phyloP scores from a whole-genome alignment of 148 eudicot genomes.

The Rheum nobile region DNA sequence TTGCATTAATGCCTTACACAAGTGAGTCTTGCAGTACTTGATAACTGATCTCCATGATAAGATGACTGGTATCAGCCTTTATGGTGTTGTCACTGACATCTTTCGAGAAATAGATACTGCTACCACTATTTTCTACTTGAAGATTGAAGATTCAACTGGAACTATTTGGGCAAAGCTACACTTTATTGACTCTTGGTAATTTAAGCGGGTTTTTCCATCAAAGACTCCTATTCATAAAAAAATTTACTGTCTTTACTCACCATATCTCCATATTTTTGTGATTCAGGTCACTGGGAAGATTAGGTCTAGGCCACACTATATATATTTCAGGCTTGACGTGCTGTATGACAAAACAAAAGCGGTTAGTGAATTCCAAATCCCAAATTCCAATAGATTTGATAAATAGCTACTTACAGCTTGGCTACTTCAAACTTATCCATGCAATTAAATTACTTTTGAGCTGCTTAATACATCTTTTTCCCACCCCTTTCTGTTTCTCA shows the following conservation, averaged over 20 bases:
- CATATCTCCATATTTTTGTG: constrained; percentile 7
- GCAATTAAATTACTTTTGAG: background rate
- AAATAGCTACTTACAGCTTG: background rate
- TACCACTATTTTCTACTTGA: constrained; percentile 34
- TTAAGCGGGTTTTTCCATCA: background rate
- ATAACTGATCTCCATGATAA: constrained; percentile 72
- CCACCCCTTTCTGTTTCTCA: background rate
- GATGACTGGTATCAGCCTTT: constrained; percentile 86
- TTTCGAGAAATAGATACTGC: constrained; percentile 25
- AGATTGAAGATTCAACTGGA: constrained; percentile 70
- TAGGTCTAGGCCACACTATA: constrained; percentile 66
- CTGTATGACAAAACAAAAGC: constrained; percentile 36
- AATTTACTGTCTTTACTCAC: background rate
- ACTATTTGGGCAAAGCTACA: constrained; percentile 64
- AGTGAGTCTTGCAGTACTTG: constrained; percentile 68
- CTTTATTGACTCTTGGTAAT: constrained; percentile 61
- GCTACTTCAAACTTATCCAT: background rate
- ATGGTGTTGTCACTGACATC: constrained; percentile 58
- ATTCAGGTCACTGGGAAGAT: constrained; percentile 76
- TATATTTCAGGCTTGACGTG: constrained; percentile 73
- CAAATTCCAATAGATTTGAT: background rate
- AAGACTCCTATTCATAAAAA: background rate
- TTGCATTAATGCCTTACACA: constrained; percentile 27
- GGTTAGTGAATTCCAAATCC: constrained; percentile 26
- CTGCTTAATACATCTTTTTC: background rate